These are phyloP conservation scores for Neotropicomus parvogracilis DNA, from an alignment of 1,284 basidiomycete genomes.

Conservation along the genomic window DNA sequence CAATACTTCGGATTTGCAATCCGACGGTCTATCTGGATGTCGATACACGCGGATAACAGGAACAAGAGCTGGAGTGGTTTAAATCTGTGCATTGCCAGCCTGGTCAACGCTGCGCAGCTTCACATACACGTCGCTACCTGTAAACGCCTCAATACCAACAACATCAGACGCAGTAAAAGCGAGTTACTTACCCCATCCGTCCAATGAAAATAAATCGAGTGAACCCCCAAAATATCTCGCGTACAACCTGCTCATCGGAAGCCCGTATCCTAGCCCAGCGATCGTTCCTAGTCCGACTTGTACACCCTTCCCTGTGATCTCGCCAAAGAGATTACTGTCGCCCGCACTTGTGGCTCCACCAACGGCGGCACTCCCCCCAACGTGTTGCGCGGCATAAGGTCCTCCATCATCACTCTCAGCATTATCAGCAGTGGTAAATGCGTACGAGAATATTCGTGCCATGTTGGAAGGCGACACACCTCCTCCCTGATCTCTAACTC, in stretches of 20 bases:
- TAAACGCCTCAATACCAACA: conserved; percentile 1
- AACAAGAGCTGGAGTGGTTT: not conserved
- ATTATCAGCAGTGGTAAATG: conserved; percentile 71
- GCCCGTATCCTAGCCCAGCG: conserved; percentile 73
- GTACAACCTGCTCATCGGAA: conserved; percentile 84
- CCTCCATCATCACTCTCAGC: conserved; percentile 51
- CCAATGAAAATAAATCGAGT: conserved; percentile 70
- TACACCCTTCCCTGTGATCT: conserved; percentile 72
- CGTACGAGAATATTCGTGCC: conserved; percentile 82
- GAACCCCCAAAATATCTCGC: conserved; percentile 79
- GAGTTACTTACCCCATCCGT: conserved; percentile 68
- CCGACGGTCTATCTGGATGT: not conserved
- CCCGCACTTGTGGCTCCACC: conserved; percentile 44
- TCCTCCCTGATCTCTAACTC: conserved; percentile 83
- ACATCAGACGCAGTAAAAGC: not conserved
- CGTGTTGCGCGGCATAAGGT: conserved; percentile 69
- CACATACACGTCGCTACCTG: conserved; percentile 74
- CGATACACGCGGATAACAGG: not conserved
- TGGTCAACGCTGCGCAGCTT: conserved; percentile 70
- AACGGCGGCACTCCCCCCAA: conserved; percentile 66
- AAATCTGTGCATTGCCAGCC: conserved; percentile 51
- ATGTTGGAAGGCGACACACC: conserved; percentile 76
- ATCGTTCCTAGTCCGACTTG: conserved; percentile 67
- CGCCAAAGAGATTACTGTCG: conserved; percentile 62
- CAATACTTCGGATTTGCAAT: not conserved